Evolutionary conservation across 495 filamentous ascomycete species (phyloP).

Genomic region (Penicillium roqueforti): DNA sequence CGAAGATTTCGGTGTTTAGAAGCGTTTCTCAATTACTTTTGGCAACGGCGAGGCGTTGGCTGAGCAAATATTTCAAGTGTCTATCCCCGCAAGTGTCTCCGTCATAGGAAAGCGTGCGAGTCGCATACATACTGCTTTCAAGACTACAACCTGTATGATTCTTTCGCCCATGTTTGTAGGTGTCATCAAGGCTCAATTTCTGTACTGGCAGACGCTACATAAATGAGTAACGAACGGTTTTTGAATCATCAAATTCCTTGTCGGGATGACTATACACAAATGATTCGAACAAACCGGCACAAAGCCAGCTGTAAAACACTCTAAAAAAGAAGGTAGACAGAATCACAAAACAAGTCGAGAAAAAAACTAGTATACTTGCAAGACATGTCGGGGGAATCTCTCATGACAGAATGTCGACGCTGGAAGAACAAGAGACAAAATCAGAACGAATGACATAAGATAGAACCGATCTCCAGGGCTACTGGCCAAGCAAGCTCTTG

Average conservation of each 20-base stretch:
- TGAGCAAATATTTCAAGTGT: slow-evolving; percentile 26
- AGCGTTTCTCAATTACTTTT: slow-evolving; percentile 26
- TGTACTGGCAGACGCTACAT: neutral
- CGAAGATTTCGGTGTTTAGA: slow-evolving; percentile 27
- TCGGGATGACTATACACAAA: slow-evolving; percentile 18
- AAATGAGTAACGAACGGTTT: neutral
- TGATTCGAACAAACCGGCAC: slow-evolving; percentile 2
- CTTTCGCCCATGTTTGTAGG: neutral
- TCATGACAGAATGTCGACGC: slow-evolving; percentile 25
- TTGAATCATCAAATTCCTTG: slow-evolving; percentile 10
- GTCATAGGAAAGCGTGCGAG: slow-evolving; percentile 1
- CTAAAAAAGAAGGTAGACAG: neutral
- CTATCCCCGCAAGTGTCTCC: slow-evolving; percentile 11
- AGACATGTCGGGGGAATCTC: slow-evolving; percentile 31
- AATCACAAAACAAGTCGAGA: slow-evolving; percentile 4
- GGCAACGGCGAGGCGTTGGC: slow-evolving; percentile 37
- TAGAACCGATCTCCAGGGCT: neutral
- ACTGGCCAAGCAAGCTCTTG: slow-evolving; percentile 19
- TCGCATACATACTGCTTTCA: neutral
- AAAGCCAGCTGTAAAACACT: slow-evolving; percentile 11
- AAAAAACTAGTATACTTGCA: slow-evolving; percentile 17
- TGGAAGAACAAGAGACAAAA: slow-evolving; percentile 20
- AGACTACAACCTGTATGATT: neutral
- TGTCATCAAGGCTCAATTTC: neutral
- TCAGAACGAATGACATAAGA: slow-evolving; percentile 12